phyloP scores from a whole-genome alignment of 1,284 basidiomycete species.

The Fistulinella cinereoalba region DNA sequence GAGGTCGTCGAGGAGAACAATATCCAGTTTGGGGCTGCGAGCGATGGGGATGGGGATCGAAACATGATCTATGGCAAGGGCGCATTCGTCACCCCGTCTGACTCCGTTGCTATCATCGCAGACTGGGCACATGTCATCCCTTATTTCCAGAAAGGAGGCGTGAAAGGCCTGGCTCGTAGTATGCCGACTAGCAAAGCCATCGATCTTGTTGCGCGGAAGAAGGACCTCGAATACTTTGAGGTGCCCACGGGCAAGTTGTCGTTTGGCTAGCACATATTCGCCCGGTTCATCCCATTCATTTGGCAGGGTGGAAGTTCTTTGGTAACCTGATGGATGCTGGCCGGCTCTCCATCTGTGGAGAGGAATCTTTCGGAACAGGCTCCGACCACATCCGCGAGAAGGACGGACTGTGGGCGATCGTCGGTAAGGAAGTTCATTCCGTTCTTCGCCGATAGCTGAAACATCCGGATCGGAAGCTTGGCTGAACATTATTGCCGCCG shows the following conservation, averaged over 20 bases:
- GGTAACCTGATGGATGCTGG: slow-evolving; percentile 99
- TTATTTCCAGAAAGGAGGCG: slow-evolving; percentile 89
- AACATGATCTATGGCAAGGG: slow-evolving; percentile 99
- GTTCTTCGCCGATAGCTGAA: slow-evolving; percentile 9
- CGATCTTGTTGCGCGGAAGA: slow-evolving; percentile 93
- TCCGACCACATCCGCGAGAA: slow-evolving; percentile 99
- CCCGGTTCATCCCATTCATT: background rate
- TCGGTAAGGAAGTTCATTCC: slow-evolving; percentile 53
- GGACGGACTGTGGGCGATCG: slow-evolving; percentile 96
- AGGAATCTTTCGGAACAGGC: slow-evolving; percentile 99
- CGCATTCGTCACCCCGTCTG: slow-evolving; percentile 96
- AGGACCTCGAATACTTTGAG: slow-evolving; percentile 92
- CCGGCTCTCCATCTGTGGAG: slow-evolving; percentile 94
- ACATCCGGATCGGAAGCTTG: slow-evolving; percentile 60
- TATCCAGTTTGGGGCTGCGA: slow-evolving; percentile 94
- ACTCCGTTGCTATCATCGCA: slow-evolving; percentile 98
- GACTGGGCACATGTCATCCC: slow-evolving; percentile 96
- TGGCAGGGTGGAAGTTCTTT: slow-evolving; percentile 97
- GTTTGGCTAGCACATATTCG: too few relatives aligned
- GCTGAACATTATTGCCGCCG: slow-evolving; percentile 95
- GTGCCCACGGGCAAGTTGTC: slow-evolving; percentile 80
- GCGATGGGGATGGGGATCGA: slow-evolving; percentile 95
- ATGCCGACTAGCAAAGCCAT: slow-evolving; percentile 99
- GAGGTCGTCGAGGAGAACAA: slow-evolving; percentile 85
- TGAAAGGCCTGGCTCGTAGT: slow-evolving; percentile 93